Evolutionary conservation across 129 eudicot species (phyloP).

Genomic region (Ambrosia trifida): DNA sequence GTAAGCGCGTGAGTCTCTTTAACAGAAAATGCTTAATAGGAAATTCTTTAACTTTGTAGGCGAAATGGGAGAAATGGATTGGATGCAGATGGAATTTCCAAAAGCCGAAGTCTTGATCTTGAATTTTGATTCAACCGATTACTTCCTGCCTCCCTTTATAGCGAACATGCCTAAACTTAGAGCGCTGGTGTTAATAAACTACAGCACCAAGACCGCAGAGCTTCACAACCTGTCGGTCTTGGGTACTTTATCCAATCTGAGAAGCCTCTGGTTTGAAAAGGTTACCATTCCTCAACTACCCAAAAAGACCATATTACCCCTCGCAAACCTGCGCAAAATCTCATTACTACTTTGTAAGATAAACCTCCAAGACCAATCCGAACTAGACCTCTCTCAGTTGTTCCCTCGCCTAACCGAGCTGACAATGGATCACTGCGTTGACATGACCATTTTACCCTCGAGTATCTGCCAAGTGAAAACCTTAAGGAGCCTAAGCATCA

Average conservation of each 20-base stretch:
- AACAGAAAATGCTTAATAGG: neutral
- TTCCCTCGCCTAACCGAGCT: slow-evolving; percentile 81
- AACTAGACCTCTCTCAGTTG: slow-evolving; percentile 49
- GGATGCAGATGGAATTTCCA: slow-evolving; percentile 77
- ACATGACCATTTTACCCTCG: slow-evolving; percentile 55
- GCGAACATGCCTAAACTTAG: slow-evolving; percentile 80
- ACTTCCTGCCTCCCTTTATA: slow-evolving; percentile 73
- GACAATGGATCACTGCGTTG: slow-evolving; percentile 81
- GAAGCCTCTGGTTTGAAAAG: slow-evolving; percentile 89
- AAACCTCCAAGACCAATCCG: slow-evolving; percentile 36
- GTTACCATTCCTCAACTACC: slow-evolving; percentile 60
- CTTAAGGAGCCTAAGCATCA: slow-evolving; percentile 62
- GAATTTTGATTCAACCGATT: slow-evolving; percentile 60
- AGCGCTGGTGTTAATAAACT: slow-evolving; percentile 72
- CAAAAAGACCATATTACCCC: slow-evolving; percentile 47
- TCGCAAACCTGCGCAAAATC: slow-evolving; percentile 55
- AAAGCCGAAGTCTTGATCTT: slow-evolving; percentile 86
- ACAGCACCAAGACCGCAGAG: slow-evolving; percentile 53
- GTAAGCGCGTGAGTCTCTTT: too few species aligned
- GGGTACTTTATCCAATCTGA: slow-evolving; percentile 50
- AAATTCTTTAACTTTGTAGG: slow-evolving; percentile 40
- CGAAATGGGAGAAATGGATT: slow-evolving; percentile 82
- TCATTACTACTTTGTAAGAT: slow-evolving; percentile 77
- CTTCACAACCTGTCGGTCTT: slow-evolving; percentile 59
- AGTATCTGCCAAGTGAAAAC: slow-evolving; percentile 55